phyloP scores from a whole-genome alignment of 2,329 filamentous ascomycete genomes.

The Botryotinia narcissicola region DNA sequence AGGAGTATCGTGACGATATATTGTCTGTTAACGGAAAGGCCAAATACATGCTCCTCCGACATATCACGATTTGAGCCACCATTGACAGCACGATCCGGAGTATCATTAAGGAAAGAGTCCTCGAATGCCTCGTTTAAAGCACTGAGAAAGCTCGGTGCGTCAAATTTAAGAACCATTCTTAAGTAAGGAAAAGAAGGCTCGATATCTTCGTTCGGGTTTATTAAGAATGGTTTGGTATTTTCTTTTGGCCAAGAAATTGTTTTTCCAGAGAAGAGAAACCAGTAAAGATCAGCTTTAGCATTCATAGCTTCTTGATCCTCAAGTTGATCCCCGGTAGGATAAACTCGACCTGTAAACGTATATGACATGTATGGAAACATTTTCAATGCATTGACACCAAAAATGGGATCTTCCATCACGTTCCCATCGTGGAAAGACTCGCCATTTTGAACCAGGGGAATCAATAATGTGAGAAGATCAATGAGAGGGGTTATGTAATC shows the following conservation, averaged over 20 bases:
- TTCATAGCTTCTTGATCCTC: slow-evolving; percentile 67
- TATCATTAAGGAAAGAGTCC: slow-evolving; percentile 86
- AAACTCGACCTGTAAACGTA: slow-evolving; percentile 82
- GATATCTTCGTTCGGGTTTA: slow-evolving; percentile 52
- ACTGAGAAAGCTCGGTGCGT: slow-evolving; percentile 89
- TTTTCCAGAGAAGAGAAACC: slow-evolving; percentile 87
- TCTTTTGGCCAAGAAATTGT: slow-evolving; percentile 71
- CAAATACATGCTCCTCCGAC: slow-evolving; percentile 64
- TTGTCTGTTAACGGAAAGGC: slow-evolving; percentile 78
- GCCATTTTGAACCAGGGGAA: slow-evolving; percentile 56
- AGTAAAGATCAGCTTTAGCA: slow-evolving; percentile 87
- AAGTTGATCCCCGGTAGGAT: slow-evolving; percentile 78
- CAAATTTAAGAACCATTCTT: slow-evolving; percentile 79
- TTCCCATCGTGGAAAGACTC: slow-evolving; percentile 52
- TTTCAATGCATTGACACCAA: slow-evolving; percentile 74
- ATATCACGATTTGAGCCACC: slow-evolving; percentile 50
- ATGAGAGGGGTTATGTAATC: slow-evolving; percentile 91
- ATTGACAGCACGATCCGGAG: slow-evolving; percentile 60
- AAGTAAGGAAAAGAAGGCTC: slow-evolving; percentile 85
- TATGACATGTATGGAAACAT: slow-evolving; percentile 95
- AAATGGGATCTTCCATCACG: slow-evolving; percentile 58
- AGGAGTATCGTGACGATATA: slow-evolving; percentile 88
- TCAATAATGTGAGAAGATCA: slow-evolving; percentile 72
- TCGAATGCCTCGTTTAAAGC: slow-evolving; percentile 97
- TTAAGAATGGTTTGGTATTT: slow-evolving; percentile 58